A percentile compares a stretch with the other conserved stretches of the same genome.
Evolutionary conservation across 495 filamentous ascomycete genomes (phyloP).

Genomic region (Aspergillus panamensis): DNA sequence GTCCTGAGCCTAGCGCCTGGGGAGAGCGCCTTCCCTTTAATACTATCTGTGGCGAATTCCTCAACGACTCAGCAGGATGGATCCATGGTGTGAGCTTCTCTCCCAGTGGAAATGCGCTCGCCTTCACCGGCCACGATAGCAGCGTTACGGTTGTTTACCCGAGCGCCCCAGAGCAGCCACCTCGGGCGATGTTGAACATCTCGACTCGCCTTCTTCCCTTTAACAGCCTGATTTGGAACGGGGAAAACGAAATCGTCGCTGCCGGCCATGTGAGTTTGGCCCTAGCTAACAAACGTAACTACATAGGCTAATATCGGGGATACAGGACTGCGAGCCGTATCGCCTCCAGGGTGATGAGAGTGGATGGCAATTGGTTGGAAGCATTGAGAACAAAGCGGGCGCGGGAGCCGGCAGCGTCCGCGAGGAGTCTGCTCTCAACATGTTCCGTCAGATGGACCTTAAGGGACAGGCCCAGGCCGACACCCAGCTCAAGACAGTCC

Average conservation of each 20-base stretch:
- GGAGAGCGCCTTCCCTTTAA: constrained; percentile 95
- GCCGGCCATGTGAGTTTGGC: constrained; percentile 69
- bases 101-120: constrained; percentile 84
- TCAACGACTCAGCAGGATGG: constrained; percentile 96
- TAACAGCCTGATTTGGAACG: constrained; percentile 86
- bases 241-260: constrained; percentile 89
- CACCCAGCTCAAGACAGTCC: constrained; percentile 89
- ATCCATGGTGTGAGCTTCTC: constrained; percentile 88
- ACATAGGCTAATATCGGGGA: constrained; percentile 2
- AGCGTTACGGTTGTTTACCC: constrained; percentile 96
- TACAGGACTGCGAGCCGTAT: constrained; percentile 86
- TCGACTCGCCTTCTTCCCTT: constrained; percentile 87
- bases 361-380: constrained; percentile 84
- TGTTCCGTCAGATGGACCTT: constrained; percentile 98
- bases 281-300: neutral
- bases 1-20: constrained; percentile 88
- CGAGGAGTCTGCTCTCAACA: constrained; percentile 88
- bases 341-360: constrained; percentile 75
- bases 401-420: constrained; percentile 56
- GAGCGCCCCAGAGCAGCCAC: constrained; percentile 84
- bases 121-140: constrained; percentile 91
- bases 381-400: constrained; percentile 63
- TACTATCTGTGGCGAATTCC: constrained; percentile 92
- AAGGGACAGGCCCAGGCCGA: constrained; percentile 87
- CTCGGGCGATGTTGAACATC: constrained; percentile 81